phyloP scores from a whole-genome alignment of 495 filamentous ascomycete species.

The Penicillium bialowiezense region DNA sequence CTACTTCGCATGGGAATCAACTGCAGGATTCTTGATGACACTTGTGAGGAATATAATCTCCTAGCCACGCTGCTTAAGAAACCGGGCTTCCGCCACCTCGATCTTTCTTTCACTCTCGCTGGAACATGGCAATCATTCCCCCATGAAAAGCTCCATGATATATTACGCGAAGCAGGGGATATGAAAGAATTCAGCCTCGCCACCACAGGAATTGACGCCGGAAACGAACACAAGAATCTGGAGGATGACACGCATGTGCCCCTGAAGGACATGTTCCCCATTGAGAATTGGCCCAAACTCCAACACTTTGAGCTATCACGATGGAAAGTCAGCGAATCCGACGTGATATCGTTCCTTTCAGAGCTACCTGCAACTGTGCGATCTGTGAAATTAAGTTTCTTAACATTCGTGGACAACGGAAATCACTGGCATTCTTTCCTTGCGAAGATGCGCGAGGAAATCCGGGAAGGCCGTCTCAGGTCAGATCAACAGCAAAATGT shows the following conservation, averaged over 20 bases:
- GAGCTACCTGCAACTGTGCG: slow-evolving; percentile 3
- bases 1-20: slow-evolving; percentile 12
- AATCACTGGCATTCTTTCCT: slow-evolving; percentile 2
- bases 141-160: slow-evolving; percentile 1
- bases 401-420: not conserved
- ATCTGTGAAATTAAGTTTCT: slow-evolving; percentile 9
- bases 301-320: slow-evolving; percentile 8
- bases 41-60: slow-evolving; percentile 13
- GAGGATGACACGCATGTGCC: not conserved
- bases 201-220: not conserved
- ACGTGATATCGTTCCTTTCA: slow-evolving; percentile 6
- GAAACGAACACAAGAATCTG: not conserved
- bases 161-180: slow-evolving; percentile 1
- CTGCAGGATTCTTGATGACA: slow-evolving; percentile 13
- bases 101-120: slow-evolving; percentile 4
- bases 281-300: slow-evolving; percentile 10
- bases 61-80: slow-evolving; percentile 5
- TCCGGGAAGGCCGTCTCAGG: slow-evolving; percentile 6
- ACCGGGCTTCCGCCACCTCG: slow-evolving; percentile 5
- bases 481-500: slow-evolving; percentile 4
- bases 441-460: slow-evolving; percentile 1
- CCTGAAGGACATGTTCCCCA: slow-evolving; percentile 4
- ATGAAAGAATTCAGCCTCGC: slow-evolving; percentile 6
- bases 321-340: slow-evolving; percentile 1
- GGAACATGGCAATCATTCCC: slow-evolving; percentile 10